Evolutionary conservation across 83 land plant species (phyloP).

Genomic region (Thuja plicata): DNA sequence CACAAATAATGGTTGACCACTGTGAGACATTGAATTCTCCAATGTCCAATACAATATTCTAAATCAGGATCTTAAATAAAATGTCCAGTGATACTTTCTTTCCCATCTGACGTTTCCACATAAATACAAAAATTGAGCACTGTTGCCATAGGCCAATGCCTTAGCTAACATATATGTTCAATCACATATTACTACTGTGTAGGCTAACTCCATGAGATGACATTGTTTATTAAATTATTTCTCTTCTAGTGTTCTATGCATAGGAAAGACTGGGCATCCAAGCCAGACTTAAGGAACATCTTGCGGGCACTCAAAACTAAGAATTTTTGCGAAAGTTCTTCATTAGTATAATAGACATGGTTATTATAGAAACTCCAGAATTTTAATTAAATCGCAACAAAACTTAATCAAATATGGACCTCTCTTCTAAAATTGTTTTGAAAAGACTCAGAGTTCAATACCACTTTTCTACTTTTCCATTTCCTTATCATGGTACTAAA

Average conservation of each 20-base stretch:
- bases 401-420: neutral
- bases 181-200: neutral
- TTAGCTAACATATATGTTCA: neutral
- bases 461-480: too few species aligned
- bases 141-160: neutral
- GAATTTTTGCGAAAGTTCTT: neutral
- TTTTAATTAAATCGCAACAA: neutral
- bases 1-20: neutral
- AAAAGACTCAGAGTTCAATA: neutral
- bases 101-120: neutral
- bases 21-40: neutral
- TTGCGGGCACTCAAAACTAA: neutral
- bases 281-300: neutral
- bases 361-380: neutral
- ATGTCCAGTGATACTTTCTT: neutral
- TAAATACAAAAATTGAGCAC: neutral
- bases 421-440: neutral
- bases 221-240: neutral
- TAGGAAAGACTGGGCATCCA: neutral
- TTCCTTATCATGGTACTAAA: too few species aligned
- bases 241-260: neutral
- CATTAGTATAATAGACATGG: neutral
- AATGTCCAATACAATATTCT: neutral
- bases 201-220: neutral
- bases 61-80: neutral